These are phyloP conservation scores for Talaromyces amestolkiae DNA, from an alignment of 2,329 filamentous ascomycete genomes.

Conservation along the genomic window DNA sequence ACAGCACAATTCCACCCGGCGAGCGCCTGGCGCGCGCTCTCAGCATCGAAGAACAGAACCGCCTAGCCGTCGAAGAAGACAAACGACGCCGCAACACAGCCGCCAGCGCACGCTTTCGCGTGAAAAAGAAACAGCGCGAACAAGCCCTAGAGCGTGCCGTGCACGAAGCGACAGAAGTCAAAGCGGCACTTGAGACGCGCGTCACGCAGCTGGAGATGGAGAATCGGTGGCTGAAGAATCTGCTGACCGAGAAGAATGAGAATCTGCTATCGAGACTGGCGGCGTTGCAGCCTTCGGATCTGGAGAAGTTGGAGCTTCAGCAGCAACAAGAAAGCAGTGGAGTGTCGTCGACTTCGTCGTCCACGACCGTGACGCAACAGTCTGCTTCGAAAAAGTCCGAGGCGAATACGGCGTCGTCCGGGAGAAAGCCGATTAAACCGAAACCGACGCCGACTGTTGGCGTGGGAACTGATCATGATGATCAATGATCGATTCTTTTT, in stretches of 20 bases:
- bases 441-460: constrained; percentile 17
- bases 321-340: constrained; percentile 7
- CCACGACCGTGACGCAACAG: not conserved
- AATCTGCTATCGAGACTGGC: constrained; percentile 19
- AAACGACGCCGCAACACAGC: constrained; percentile 88
- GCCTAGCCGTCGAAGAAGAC: constrained; percentile 80
- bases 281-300: constrained; percentile 13
- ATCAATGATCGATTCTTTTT: not conserved
- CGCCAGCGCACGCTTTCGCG: constrained; percentile 83
- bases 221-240: constrained; percentile 77
- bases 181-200: constrained; percentile 68
- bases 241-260: constrained; percentile 77
- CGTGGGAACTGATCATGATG: constrained; percentile 15
- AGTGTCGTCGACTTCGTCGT: not conserved
- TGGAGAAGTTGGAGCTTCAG: constrained; percentile 1
- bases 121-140: constrained; percentile 96
- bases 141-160: constrained; percentile 76
- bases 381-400: constrained; percentile 7
- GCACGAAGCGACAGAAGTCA: constrained; percentile 80
- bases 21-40: constrained; percentile 47
- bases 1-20: constrained; percentile 39
- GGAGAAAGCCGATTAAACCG: constrained; percentile 19
- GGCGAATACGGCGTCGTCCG: constrained; percentile 1
- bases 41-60: constrained; percentile 50
- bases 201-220: constrained; percentile 75